Evolutionary conservation across 2,329 filamentous ascomycete genomes (phyloP), one percentile per base, ranked within the genome.

Genomic region (Talaromyces pinophilus): DNA sequence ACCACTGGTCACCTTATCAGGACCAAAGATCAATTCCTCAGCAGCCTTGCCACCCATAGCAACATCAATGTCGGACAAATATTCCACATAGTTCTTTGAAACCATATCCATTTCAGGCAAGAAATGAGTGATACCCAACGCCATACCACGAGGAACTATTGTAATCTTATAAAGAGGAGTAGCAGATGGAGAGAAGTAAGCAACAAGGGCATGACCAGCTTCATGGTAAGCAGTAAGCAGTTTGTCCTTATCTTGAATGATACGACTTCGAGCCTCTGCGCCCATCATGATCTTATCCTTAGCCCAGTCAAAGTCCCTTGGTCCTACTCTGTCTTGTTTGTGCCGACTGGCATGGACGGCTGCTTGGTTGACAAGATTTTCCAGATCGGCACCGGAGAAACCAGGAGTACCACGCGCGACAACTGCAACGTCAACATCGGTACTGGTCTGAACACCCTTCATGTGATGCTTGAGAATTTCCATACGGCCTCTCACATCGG

Each of bases 221-320:
- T 99, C 95, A 75, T 97, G 93, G 74, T 96, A 97, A 0, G 93
- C 93, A n/a, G 93, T 97, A 84, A 93, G 90, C 72, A 95, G 87
- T 82, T 96, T 98, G 81, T 99, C 95, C 81, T 96, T 93, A 70
- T 94, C 88, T 52, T 90, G 91, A 65, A 99, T 94, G 65, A 97
- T 87, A 80, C 94, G 92, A 71, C 90, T 96, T 77, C 89, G 91
- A 75, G 90, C 88, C 81, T 99, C 95, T 2, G 94, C 92, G 44
- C 95, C 95, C 92, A 99, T 97, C 78, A 97, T 90, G 63, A 99
- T 92, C 81, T 95, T 95, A 82, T 99, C 95, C 80, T 96, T 98
- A 66, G 95, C 95, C 93, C 94, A 99, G 72, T 97, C 93, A 70
- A 98, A 89, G 75, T 98, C 93, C 40, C 85, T 80, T 78, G 92